Evolutionary conservation across 1,139 yeast genomes (phyloP).

Genomic region (Pichia sp.): DNA sequence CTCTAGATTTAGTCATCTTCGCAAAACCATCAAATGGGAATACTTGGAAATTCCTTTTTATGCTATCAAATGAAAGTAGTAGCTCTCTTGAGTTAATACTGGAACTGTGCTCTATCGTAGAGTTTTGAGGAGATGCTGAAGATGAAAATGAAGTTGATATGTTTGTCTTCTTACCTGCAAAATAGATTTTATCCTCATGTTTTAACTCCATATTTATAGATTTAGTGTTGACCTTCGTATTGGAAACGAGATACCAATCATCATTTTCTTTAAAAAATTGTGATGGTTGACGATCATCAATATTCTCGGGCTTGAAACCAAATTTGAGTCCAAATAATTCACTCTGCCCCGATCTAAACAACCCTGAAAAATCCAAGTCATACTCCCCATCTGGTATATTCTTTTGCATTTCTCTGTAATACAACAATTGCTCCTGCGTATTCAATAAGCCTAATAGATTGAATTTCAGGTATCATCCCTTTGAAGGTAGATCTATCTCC

Average conservation of each 20-base stretch:
- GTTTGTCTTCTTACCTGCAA: conserved; percentile 19
- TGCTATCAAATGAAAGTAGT: conserved; percentile 22
- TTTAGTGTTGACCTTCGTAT: conserved; percentile 18
- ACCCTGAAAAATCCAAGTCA: conserved; percentile 26
- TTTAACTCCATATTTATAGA: conserved; percentile 11
- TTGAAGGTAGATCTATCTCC: too few species aligned
- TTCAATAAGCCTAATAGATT: too few species aligned
- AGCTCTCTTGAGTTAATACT: conserved; percentile 16
- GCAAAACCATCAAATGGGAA: conserved; percentile 23
- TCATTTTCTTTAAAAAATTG: conserved; percentile 2
- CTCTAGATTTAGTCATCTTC: conserved; percentile 27
- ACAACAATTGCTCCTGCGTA: too few species aligned
- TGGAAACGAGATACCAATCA: conserved; percentile 19
- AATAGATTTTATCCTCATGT: conserved; percentile 16
- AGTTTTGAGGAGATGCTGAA: not conserved
- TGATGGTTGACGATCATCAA: conserved; percentile 22
- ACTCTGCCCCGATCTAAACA: conserved; percentile 16
- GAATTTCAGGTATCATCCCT: too few species aligned
- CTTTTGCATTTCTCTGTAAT: not conserved
- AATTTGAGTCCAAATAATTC: conserved; percentile 27
- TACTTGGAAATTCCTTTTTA: conserved; percentile 21
- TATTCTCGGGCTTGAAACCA: conserved; percentile 28
- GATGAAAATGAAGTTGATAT: not conserved
- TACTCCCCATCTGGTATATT: conserved; percentile 29
- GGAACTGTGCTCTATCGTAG: not conserved